These are phyloP conservation scores for Nakazawaea siamensis DNA, from an alignment of 805 yeast genomes.

Conservation along the genomic window DNA sequence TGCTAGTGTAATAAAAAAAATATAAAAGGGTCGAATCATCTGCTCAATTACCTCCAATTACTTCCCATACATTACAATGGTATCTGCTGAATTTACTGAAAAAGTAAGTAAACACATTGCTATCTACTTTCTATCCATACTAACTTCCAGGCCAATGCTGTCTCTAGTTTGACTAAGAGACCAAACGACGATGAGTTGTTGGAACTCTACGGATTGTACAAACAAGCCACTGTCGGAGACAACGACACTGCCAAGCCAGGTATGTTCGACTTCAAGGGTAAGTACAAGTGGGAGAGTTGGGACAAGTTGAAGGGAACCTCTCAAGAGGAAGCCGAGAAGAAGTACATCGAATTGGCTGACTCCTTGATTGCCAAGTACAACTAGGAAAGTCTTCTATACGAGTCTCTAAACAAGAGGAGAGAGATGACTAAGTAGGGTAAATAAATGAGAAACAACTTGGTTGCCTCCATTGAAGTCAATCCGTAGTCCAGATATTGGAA, in stretches of 20 bases:
- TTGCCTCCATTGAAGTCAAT: slow-evolving; percentile 26
- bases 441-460: slow-evolving; percentile 45
- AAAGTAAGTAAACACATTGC: slow-evolving; percentile 23
- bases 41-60: too few species aligned
- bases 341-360: slow-evolving; percentile 65
- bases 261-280: slow-evolving; percentile 85
- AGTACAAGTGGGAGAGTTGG: slow-evolving; percentile 99
- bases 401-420: slow-evolving; percentile 42
- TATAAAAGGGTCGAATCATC: not conserved
- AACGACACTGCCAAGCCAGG: slow-evolving; percentile 85
- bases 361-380: slow-evolving; percentile 50
- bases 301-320: slow-evolving; percentile 75
- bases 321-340: slow-evolving; percentile 84
- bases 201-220: slow-evolving; percentile 83
- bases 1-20: too few species aligned
- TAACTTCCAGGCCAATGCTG: slow-evolving; percentile 75
- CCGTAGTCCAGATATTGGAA: slow-evolving; percentile 28
- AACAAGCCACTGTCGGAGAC: slow-evolving; percentile 97
- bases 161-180: slow-evolving; percentile 62
- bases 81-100: slow-evolving; percentile 26
- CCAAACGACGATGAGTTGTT: slow-evolving; percentile 86
- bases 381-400: slow-evolving; percentile 12
- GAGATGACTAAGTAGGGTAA: slow-evolving; percentile 71
- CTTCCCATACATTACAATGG: slow-evolving; percentile 24
- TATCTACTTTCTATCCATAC: too few species aligned